Base-by-base conservation (phyloP, 805 yeast species). In the Geotrichum ghanense region DNA sequence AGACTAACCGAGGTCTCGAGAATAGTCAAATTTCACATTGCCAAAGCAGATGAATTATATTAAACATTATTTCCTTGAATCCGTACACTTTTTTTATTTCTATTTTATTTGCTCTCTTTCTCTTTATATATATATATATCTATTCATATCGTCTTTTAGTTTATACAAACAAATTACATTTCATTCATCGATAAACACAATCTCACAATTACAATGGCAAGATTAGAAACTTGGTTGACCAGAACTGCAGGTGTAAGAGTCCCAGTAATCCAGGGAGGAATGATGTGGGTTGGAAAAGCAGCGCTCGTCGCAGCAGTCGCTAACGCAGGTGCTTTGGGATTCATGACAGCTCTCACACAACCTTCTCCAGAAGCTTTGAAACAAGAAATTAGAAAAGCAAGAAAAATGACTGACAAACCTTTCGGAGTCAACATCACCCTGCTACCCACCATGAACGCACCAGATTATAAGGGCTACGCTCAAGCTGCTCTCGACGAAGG, bases 401-500 rank as follows among this genome's bases (percentile, higher is more conserved):
- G 51, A 43, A 12, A 43, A 16, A 43, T 55, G 35, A 57, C 63
- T 19, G 48, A 49, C 24, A 56, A 56, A 27, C 61, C 59, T 6
- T 58, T 61, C 47, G 65, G 63, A 6, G 62, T 61, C 23, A 61
- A 61, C 47, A 52, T 61, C 52, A 61, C 65, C 12, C 51, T 61
- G 51, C 53, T 61, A 22, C 65, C 65, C 3, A 43, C 64, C 17
- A 55, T 61, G 48, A 52, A 51, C 41, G 58, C 63, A 14, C 64
- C 64, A 4, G 59, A 61, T 52, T 57, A 61, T 40, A 53, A 40
- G 17, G 59, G 54, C 9, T 61, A 50, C 43, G 63, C 62, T 17
- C 51, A 47, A 44, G 62, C 55, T 1, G 63, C 63, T 10, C 51
- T 61, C 3, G 64, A 59, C 16, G 65, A 60, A 49, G 63, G 63